Percentiles rank a stretch among this genome's conserved stretches.
phyloP scores from a whole-genome alignment of 1,139 yeast species.

The Pichia sp. region DNA sequence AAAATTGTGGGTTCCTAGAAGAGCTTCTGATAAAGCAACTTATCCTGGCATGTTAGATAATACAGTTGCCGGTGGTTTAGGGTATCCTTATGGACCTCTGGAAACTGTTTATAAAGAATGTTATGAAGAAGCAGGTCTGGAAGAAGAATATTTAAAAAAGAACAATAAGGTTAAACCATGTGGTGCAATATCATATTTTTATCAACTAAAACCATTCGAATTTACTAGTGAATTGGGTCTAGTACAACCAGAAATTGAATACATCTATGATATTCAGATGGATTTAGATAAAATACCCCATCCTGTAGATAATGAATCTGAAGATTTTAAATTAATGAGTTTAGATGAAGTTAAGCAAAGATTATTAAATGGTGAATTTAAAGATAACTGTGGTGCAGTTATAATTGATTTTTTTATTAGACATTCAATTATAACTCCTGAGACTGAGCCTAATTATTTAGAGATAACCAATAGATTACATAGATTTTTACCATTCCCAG shows the following conservation, averaged over 20 bases:
- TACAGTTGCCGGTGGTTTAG: constrained; percentile 93
- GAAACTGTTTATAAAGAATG: constrained; percentile 86
- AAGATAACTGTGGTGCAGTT: constrained; percentile 83
- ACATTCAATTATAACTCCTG: constrained; percentile 47
- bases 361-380: constrained; percentile 55
- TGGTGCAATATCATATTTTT: constrained; percentile 70
- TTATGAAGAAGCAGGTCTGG: constrained; percentile 85
- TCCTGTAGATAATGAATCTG: constrained; percentile 86
- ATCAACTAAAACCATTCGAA: constrained; percentile 28
- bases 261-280: constrained; percentile 64
- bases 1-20: constrained; percentile 78
- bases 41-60: constrained; percentile 90
- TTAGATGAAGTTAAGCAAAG: constrained; percentile 49
- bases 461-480: constrained; percentile 59
- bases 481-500: constrained; percentile 66
- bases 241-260: constrained; percentile 87
- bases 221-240: constrained; percentile 41
- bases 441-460: constrained; percentile 53
- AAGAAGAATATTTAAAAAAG: constrained; percentile 40
- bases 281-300: constrained; percentile 46
- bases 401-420: constrained; percentile 79
- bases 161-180: constrained; percentile 37
- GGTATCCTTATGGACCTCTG: constrained; percentile 66
- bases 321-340: constrained; percentile 58
- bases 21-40: constrained; percentile 73